Evolutionary conservation across 768 basidiomycete species (phyloP).

Genomic region (Thelephora ganbajun): DNA sequence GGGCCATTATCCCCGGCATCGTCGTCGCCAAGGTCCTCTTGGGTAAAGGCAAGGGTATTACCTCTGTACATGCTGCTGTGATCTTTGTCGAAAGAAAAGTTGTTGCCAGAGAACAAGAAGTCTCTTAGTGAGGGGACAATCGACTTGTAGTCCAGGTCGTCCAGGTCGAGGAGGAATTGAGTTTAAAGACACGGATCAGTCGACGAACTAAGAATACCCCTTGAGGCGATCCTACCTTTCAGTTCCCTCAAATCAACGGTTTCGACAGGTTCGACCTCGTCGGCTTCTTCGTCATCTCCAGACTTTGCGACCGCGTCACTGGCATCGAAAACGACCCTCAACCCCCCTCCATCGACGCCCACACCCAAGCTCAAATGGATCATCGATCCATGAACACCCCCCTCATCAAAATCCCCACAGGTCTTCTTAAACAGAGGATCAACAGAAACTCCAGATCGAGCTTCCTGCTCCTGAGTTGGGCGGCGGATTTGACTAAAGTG

Average conservation of each 20-base stretch:
- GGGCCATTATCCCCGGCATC: constrained; percentile 21
- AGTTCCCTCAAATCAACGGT: constrained; percentile 50
- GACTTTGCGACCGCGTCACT: constrained; percentile 75
- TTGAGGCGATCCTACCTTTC: constrained; percentile 32
- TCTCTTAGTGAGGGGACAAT: constrained; percentile 71
- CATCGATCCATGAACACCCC: constrained; percentile 93
- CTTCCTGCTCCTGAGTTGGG: no score
- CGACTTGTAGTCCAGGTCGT: constrained; percentile 46
- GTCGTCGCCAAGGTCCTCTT: constrained; percentile 32
- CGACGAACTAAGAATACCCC: constrained; percentile 5
- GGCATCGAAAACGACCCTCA: constrained; percentile 92
- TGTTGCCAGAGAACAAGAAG: constrained; percentile 72
- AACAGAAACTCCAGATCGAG: no score
- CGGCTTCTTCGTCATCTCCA: constrained; percentile 55
- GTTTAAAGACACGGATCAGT: constrained; percentile 19
- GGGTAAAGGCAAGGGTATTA: constrained; percentile 25
- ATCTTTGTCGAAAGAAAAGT: constrained; percentile 42
- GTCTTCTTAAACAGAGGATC: constrained; percentile 99
- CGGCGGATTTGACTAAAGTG: constrained; percentile 79
- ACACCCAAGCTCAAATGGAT: constrained; percentile 78
- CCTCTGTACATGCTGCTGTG: constrained; percentile 40
- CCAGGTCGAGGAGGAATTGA: constrained; percentile 65
- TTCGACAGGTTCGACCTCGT: constrained; percentile 37
- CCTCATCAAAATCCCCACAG: constrained; percentile 96
- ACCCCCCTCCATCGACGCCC: constrained; percentile 55